Percentiles rank a stretch among this genome's conserved stretches.
These are phyloP conservation scores for Pseudozyma sp. DNA, from an alignment of 1,284 basidiomycete species.

Conservation along the genomic window DNA sequence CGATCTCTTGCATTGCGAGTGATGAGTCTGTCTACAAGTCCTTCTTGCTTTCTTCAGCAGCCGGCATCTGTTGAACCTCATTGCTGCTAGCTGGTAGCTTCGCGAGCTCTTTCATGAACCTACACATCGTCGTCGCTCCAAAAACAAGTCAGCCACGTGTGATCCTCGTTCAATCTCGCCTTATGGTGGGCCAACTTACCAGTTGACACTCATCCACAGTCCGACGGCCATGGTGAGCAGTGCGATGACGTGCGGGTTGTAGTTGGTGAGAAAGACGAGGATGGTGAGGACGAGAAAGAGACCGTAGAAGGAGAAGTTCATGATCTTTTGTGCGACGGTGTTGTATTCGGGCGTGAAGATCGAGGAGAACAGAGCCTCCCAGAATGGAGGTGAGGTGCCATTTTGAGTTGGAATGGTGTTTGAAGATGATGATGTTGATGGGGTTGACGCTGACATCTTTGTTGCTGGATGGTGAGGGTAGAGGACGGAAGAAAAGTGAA, in stretches of 20 bases:
- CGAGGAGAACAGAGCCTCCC: conserved; percentile 53
- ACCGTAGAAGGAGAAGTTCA: conserved; percentile 69
- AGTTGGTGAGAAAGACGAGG: conserved; percentile 64
- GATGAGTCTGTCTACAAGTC: conserved; percentile 5
- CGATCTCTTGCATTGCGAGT: background rate
- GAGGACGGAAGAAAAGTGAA: background rate
- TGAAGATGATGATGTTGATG: background rate
- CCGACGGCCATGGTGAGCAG: conserved; percentile 65
- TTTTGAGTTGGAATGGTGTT: background rate
- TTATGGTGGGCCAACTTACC: conserved; percentile 53
- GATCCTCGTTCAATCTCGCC: background rate
- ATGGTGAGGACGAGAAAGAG: conserved; percentile 66
- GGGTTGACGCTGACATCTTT: conserved; percentile 11
- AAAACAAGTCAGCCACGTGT: background rate
- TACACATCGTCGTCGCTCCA: conserved; percentile 3
- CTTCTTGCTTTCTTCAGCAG: conserved; percentile 16
- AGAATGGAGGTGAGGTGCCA: background rate
- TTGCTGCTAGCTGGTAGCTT: conserved; percentile 49
- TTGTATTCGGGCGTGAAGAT: conserved; percentile 64
- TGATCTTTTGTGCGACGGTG: conserved; percentile 58
- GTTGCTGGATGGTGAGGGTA: background rate
- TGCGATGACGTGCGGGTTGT: conserved; percentile 68
- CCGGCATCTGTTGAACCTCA: conserved; percentile 55
- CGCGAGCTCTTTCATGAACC: conserved; percentile 56
- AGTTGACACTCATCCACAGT: conserved; percentile 68